Conservation (phyloP, 805 yeast species). For the Candida ovalis region DNA sequence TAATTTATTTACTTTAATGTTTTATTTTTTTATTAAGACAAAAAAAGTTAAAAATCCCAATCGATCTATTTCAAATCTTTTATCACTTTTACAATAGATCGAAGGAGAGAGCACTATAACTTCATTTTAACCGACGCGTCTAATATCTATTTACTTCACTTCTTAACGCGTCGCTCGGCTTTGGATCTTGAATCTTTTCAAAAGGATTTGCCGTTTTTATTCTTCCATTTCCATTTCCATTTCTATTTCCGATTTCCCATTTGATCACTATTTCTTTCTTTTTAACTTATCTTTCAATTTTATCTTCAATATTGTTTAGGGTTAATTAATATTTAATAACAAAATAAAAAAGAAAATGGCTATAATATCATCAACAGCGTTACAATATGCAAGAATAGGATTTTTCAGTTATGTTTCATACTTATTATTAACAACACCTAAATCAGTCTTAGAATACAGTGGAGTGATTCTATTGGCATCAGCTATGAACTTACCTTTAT, state of each 20-base stretch:
- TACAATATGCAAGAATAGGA: slow-evolving; percentile 19
- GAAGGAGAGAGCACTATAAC: no score
- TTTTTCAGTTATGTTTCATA: slow-evolving; percentile 22
- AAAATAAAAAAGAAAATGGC: slow-evolving; percentile 23
- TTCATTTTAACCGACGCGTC: background rate
- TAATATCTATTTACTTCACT: no score
- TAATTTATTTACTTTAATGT: no score
- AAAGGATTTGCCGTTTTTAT: no score
- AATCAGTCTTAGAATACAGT: slow-evolving; percentile 25
- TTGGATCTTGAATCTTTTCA: no score
- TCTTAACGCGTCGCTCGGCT: background rate
- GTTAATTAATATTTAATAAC: no score
- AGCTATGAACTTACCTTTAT: slow-evolving; percentile 32
- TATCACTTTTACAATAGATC: no score
- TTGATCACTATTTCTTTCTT: background rate
- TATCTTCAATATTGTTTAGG: no score
- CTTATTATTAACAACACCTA: slow-evolving; percentile 22
- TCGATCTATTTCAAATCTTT: no score
- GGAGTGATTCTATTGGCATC: slow-evolving; percentile 27
- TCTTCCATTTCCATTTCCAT: background rate
- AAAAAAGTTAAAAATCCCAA: no score
- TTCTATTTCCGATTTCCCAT: background rate
- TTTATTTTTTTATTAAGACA: no score
- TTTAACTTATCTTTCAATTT: no score
- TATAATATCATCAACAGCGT: slow-evolving; percentile 22